phyloP scores from a whole-genome alignment of 2,329 filamentous ascomycete species.

The Nectriaceae sp. region DNA sequence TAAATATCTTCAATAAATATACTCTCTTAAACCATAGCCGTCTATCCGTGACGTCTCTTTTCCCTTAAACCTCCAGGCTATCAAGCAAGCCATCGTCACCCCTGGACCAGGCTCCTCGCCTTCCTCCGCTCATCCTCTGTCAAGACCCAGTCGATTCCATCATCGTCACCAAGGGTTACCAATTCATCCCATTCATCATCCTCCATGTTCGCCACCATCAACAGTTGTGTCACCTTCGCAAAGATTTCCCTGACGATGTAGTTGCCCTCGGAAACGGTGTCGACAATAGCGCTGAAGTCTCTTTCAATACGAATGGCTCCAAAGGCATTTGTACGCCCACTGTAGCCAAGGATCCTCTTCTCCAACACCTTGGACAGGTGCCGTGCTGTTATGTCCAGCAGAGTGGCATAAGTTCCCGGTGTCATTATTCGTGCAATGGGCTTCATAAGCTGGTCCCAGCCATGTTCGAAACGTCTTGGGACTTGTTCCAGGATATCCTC shows the following conservation, averaged over 20 bases:
- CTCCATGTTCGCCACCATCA: slow-evolving; percentile 90
- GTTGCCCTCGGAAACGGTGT: slow-evolving; percentile 66
- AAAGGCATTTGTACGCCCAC: slow-evolving; percentile 76
- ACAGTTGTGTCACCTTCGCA: slow-evolving; percentile 74
- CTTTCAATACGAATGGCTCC: slow-evolving; percentile 83
- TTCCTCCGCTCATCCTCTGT: slow-evolving; percentile 72
- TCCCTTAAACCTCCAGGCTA: too few relatives aligned
- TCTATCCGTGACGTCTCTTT: too few relatives aligned
- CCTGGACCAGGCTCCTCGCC: slow-evolving; percentile 67
- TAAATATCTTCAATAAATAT: too few relatives aligned
- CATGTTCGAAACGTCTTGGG: slow-evolving; percentile 75
- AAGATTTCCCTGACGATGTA: slow-evolving; percentile 81
- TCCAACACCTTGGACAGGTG: slow-evolving; percentile 81
- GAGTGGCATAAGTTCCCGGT: slow-evolving; percentile 69
- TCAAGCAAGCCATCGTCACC: slow-evolving; percentile 15
- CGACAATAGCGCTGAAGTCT: slow-evolving; percentile 76
- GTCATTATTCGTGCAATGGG: slow-evolving; percentile 87
- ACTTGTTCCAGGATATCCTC: slow-evolving; percentile 66
- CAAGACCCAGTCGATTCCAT: slow-evolving; percentile 71
- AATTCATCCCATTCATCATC: slow-evolving; percentile 93
- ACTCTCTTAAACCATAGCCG: too few relatives aligned
- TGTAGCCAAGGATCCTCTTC: slow-evolving; percentile 81
- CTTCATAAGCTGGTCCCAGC: slow-evolving; percentile 83
- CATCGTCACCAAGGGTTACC: slow-evolving; percentile 51
- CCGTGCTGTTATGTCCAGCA: slow-evolving; percentile 72